These are phyloP conservation scores for Coleophoma cylindrospora DNA, from an alignment of 2,329 filamentous ascomycete species.

Conservation along the genomic window DNA sequence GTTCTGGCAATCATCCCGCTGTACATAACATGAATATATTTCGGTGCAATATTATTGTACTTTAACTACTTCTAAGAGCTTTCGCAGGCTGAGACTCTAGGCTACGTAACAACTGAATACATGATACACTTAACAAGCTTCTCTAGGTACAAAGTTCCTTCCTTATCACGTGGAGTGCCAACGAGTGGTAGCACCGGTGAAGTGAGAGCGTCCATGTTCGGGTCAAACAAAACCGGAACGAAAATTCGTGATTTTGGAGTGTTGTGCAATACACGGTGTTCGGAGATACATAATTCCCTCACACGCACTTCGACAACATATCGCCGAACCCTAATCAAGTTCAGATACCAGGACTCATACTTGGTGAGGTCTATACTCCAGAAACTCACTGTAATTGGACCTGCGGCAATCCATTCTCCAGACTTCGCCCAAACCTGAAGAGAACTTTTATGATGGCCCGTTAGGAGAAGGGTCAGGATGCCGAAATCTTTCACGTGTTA, in stretches of 20 bases:
- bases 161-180: neutral
- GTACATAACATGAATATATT: no score
- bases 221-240: constrained; percentile 9
- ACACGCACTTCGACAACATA: constrained; percentile 4
- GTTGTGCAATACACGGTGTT: constrained; percentile 1
- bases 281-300: constrained; percentile 3
- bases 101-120: constrained; percentile 1
- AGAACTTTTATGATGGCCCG: constrained; percentile 8
- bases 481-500: constrained; percentile 9
- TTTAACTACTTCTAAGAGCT: no score
- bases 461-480: constrained; percentile 12
- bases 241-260: constrained; percentile 3
- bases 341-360: neutral
- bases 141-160: constrained; percentile 4
- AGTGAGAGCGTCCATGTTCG: constrained; percentile 7
- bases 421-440: constrained; percentile 8
- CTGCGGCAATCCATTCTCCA: constrained; percentile 8
- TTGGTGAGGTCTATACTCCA: neutral
- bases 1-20: no score
- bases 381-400: constrained; percentile 7
- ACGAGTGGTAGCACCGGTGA: constrained; percentile 6
- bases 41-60: no score
- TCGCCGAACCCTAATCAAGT: constrained; percentile 5
- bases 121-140: constrained; percentile 5
- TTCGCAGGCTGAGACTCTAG: no score